phyloP scores from a whole-genome alignment of 75 land plant species.

The Azolla pinnata region DNA sequence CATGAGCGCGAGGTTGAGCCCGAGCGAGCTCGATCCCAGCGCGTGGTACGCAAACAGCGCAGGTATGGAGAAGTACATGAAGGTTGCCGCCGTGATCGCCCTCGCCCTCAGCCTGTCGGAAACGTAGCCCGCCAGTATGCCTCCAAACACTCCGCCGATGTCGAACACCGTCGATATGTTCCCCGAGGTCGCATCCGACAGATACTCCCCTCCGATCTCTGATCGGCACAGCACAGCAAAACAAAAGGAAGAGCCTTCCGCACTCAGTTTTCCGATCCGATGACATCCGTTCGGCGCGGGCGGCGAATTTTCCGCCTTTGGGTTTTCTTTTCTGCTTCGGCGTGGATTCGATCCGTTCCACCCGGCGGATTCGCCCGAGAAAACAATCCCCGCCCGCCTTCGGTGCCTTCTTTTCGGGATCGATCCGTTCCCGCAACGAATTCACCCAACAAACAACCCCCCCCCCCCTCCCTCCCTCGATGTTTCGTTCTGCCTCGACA shows the following conservation, averaged over 20 bases:
- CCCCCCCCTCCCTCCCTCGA: not conserved
- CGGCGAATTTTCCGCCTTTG: no score
- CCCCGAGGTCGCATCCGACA: slow-evolving; percentile 57
- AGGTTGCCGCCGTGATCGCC: slow-evolving; percentile 81
- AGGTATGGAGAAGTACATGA: slow-evolving; percentile 80
- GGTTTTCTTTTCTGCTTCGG: no score
- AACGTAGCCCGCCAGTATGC: slow-evolving; percentile 78
- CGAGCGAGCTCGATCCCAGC: slow-evolving; percentile 57
- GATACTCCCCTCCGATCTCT: slow-evolving; percentile 63
- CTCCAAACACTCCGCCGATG: slow-evolving; percentile 84
- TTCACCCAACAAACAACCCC: not conserved
- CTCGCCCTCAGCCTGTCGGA: slow-evolving; percentile 69
- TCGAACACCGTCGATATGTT: slow-evolving; percentile 83
- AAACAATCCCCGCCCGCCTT: no score
- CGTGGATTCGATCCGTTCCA: no score
- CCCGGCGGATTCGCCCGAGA: no score
- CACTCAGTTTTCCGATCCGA: no score
- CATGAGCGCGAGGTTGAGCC: slow-evolving; percentile 52
- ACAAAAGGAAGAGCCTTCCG: not conserved
- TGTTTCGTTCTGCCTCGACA: not conserved
- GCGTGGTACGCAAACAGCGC: slow-evolving; percentile 60
- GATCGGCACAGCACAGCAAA: slow-evolving; percentile 2
- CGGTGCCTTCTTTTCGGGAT: no score
- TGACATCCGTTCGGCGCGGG: no score
- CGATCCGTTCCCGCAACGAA: no score